phyloP scores from a whole-genome alignment of 768 basidiomycete genomes.

The Boletus rubescentipes region DNA sequence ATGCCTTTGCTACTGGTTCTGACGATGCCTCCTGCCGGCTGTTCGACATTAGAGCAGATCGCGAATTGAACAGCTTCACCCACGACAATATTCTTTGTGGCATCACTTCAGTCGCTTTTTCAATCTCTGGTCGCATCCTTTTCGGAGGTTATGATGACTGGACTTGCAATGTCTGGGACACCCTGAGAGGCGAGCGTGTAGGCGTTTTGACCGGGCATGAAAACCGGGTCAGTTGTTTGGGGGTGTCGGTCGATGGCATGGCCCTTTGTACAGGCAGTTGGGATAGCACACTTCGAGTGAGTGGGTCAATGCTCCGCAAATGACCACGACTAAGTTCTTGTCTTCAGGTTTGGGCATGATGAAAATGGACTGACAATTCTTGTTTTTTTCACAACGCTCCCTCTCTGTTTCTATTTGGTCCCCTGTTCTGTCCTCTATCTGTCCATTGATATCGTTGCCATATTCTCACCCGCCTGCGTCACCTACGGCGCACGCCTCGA shows the following conservation, averaged over 20 bases:
- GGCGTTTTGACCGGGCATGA: conserved; percentile 97
- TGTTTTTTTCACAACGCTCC: conserved; percentile 25
- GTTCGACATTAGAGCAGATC: conserved; percentile 97
- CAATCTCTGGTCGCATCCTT: conserved; percentile 93
- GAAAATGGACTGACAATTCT: conserved; percentile 27
- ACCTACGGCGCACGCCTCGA: conserved; percentile 48
- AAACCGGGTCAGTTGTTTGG: conserved; percentile 95
- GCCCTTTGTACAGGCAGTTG: conserved; percentile 98
- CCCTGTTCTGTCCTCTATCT: conserved; percentile 29
- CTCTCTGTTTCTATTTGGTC: conserved; percentile 24
- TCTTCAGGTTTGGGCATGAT: conserved; percentile 81
- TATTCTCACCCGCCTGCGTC: conserved; percentile 52
- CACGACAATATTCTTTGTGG: conserved; percentile 99
- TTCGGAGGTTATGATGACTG: conserved; percentile 99
- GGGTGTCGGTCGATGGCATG: conserved; percentile 95
- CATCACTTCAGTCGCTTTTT: conserved; percentile 98
- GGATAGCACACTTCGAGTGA: conserved; percentile 94
- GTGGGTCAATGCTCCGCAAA: conserved; percentile 27
- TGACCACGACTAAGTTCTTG: conserved; percentile 11
- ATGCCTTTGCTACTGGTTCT: conserved; percentile 98
- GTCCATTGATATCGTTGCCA: conserved; percentile 53
- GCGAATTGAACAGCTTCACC: conserved; percentile 94
- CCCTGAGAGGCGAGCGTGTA: conserved; percentile 95
- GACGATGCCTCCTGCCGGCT: conserved; percentile 98
- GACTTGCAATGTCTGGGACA: conserved; percentile 99